Evolutionary conservation across 2,329 filamentous ascomycete species (phyloP).

Genomic region (Ophiosphaerella korrae): DNA sequence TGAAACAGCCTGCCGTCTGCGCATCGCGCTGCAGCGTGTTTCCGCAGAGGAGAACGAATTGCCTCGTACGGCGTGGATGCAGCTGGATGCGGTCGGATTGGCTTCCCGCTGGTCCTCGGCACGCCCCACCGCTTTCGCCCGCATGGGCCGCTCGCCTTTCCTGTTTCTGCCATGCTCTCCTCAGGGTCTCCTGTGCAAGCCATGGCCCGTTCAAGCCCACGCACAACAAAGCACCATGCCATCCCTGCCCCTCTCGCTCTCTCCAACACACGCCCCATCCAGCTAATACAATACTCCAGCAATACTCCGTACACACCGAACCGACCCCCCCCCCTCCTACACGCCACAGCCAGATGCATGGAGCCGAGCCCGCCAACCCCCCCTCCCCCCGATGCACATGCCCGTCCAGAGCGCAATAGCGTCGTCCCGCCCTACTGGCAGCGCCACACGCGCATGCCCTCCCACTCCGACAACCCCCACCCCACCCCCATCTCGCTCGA

Average conservation of each 20-base stretch:
- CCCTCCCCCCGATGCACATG: slow-evolving; percentile 12
- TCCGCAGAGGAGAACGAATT: neutral
- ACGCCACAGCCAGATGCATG: too few relatives aligned
- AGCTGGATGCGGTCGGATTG: too few relatives aligned
- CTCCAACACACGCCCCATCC: neutral
- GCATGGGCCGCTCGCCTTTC: slow-evolving; percentile 2
- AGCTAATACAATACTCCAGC: neutral
- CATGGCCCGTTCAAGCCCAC: too few relatives aligned
- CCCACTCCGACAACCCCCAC: slow-evolving; percentile 38
- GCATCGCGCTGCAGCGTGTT: slow-evolving; percentile 1
- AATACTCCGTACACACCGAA: too few relatives aligned
- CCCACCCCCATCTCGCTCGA: slow-evolving; percentile 63
- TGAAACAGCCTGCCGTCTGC: slow-evolving; percentile 13
- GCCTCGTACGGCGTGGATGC: too few relatives aligned
- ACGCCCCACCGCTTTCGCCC: slow-evolving; percentile 1
- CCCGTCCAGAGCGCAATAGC: slow-evolving; percentile 35
- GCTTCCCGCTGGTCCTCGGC: neutral
- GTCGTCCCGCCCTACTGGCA: slow-evolving; percentile 57
- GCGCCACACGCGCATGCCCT: slow-evolving; percentile 44
- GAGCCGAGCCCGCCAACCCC: too few relatives aligned
- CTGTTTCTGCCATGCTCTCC: slow-evolving; percentile 1
- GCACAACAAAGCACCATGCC: too few relatives aligned
- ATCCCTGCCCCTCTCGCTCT: too few relatives aligned
- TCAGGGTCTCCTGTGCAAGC: neutral
- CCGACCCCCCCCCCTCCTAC: too few relatives aligned